Evolutionary conservation across 2,329 filamentous ascomycete species (phyloP), one percentile per base, ranked within the genome.

Genomic region (Teratosphaeria viscida): DNA sequence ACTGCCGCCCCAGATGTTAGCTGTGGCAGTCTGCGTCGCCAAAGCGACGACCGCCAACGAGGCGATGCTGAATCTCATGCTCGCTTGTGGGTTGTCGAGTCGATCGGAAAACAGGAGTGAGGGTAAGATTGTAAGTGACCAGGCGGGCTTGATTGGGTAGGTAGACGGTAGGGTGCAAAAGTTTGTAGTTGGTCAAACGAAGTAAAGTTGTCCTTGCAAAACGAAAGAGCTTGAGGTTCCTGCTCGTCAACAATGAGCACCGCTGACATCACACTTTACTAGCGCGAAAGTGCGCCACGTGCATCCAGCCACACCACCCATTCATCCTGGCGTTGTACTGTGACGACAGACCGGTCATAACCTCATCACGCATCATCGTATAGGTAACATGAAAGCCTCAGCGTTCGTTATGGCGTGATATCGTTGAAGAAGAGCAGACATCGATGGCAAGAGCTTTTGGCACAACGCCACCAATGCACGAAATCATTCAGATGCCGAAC

Each of bases 1-100:
- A 76, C 90, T 94, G 72, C 83, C 84, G 72, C 95, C 91, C 91
- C 91, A 96, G 75, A 78, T 88, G 77, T 86, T 91, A 65, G 86
- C 89, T 64, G 84, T 77, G 55, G 84, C 85, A 63, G 81, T 82
- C 71, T 57, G 56, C 26, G 87, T 83, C 71, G 88, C 87, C 60
- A 95, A 78, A 69, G 85, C 84, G 71, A 89, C 80, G 70, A 89
- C 79, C 66, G 92, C 76, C 76, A 90, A 73, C 72, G 85, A 82
- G 63, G 82, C 79, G 71, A 90, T 76, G 64, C 81, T 76, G 76
- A 94, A 83, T 81, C 84, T 94, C 92, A 96, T 96, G 63, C 63
- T 84, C 57, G 62, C 61, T 52, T 34, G 23, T 27, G 29, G 19
- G 37, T 43, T 12, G 59, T 60, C 57, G 19, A 60, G 58, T 53